Evolutionary conservation across 352 stramenopile species (phyloP).

Genomic region (Pilasporangium apinafurcum): DNA sequence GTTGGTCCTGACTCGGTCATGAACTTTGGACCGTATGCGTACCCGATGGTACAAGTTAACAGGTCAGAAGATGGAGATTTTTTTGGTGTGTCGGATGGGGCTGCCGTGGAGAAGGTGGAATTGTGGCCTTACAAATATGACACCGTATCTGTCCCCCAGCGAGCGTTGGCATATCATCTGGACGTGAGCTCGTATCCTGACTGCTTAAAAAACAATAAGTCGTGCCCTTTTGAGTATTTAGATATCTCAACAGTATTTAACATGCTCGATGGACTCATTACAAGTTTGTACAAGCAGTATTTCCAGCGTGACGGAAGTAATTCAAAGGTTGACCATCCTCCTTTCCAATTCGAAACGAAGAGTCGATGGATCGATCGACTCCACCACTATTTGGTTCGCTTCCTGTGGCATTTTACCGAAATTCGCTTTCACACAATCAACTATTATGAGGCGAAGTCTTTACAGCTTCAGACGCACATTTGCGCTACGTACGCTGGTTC

Average conservation of each 20-base stretch:
- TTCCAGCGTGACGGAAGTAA: background rate
- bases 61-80: slow-evolving; percentile 1
- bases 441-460: slow-evolving; percentile 1
- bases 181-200: slow-evolving; percentile 6
- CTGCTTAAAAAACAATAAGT: background rate
- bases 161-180: slow-evolving; percentile 6
- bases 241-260: slow-evolving; percentile 13
- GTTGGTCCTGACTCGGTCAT: slow-evolving; percentile 21
- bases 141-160: slow-evolving; percentile 14
- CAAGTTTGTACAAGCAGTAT: background rate
- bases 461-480: slow-evolving; percentile 10
- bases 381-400: slow-evolving; percentile 19
- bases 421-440: slow-evolving; percentile 22
- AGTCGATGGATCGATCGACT: slow-evolving; percentile 35
- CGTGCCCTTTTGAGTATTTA: slow-evolving; percentile 5
- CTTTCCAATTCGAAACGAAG: slow-evolving; percentile 13
- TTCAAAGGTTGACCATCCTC: background rate
- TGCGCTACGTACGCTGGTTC: slow-evolving; percentile 4
- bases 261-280: slow-evolving; percentile 27
- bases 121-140: slow-evolving; percentile 34
- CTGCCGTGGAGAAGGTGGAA: slow-evolving; percentile 3
- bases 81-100: slow-evolving; percentile 1
- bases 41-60: slow-evolving; percentile 25
- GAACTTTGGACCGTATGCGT: slow-evolving; percentile 40
- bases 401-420: slow-evolving; percentile 6